These are phyloP conservation scores for Cerioporus squamosus DNA, from an alignment of 1,284 basidiomycete genomes.

Conservation along the genomic window DNA sequence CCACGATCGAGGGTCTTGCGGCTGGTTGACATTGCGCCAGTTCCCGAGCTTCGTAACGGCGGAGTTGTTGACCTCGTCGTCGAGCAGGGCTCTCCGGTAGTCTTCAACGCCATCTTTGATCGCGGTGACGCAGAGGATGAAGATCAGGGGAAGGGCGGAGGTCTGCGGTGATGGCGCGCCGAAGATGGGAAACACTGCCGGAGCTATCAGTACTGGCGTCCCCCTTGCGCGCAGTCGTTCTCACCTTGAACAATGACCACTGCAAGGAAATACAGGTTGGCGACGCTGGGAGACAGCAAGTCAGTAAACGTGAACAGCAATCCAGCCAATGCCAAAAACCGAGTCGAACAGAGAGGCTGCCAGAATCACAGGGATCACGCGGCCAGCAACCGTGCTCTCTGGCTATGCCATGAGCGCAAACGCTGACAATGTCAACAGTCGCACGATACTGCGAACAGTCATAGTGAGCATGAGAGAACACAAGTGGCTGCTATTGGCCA, in stretches of 20 bases:
- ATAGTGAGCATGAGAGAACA: too few relatives aligned
- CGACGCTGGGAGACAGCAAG: constrained; percentile 55
- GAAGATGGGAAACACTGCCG: constrained; percentile 85
- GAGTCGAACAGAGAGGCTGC: too few relatives aligned
- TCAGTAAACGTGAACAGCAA: neutral
- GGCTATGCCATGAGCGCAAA: neutral
- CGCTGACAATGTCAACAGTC: too few relatives aligned
- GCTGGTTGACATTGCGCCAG: constrained; percentile 92
- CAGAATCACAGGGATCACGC: neutral
- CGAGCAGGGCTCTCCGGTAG: constrained; percentile 84
- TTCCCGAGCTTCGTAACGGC: constrained; percentile 85
- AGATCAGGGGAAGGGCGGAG: constrained; percentile 85
- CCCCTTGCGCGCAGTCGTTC: neutral
- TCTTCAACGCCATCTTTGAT: constrained; percentile 97
- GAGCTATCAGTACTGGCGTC: neutral
- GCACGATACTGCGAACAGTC: neutral
- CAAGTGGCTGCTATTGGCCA: too few relatives aligned
- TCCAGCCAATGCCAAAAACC: neutral
- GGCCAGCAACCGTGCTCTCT: neutral
- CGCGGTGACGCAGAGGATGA: constrained; percentile 88
- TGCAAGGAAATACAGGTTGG: constrained; percentile 92
- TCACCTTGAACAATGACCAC: constrained; percentile 83
- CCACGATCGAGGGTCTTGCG: constrained; percentile 76
- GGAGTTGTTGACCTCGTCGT: constrained; percentile 92
- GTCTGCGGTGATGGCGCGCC: constrained; percentile 87